Base-by-base conservation (phyloP, 2,329 filamentous ascomycete species). In the Monilinia polystroma region DNA sequence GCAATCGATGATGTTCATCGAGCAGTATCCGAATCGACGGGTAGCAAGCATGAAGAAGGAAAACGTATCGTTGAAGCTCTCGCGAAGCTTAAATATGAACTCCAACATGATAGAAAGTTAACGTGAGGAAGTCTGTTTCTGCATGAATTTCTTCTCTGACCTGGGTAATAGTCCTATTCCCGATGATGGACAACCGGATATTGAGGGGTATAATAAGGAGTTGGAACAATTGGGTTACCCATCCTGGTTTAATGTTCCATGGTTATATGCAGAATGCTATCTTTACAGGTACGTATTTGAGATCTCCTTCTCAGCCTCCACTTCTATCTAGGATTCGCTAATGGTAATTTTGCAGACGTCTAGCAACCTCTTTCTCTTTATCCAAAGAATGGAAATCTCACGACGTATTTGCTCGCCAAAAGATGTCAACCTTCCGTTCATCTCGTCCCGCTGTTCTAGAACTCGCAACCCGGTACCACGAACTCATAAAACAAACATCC, bases 1-100 rank as follows among this genome's bases (percentile, higher is more conserved):
- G 91, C 90, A 66, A 95, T 99, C 75, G 94, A 99, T 77, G 94
- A 98, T 78, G 84, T 96, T n/a, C 93, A 96, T 80, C 90, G 91
- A 63, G 84, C 90, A 10, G 84, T 90, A 4, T 81, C 82, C 45
- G 81, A 84, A 47, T 71, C 69, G 6, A 70, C 66, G 54, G 86
- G 92, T 63, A 78, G 87, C 68, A 90, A 90, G 75, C 79, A 83
- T 45, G 85, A 85, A 32, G 95, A 98, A 78, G 95, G 95, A 74
- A 97, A 97, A 82, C 83, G 81, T 73, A 93, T 99, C 68, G 85
- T 96, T 53, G 87, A 90, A 76, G 85, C 90, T 72, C 83, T 99
- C 16, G 90, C 89, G 6, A 85, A 84, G 71, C 83, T 99, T 74
- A 99, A 99, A 80, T 97, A 98, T 79, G 94, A 98, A 80, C 81